phyloP scores from a whole-genome alignment of 164 flowering plant species.

The Aristolochia fimbriata region DNA sequence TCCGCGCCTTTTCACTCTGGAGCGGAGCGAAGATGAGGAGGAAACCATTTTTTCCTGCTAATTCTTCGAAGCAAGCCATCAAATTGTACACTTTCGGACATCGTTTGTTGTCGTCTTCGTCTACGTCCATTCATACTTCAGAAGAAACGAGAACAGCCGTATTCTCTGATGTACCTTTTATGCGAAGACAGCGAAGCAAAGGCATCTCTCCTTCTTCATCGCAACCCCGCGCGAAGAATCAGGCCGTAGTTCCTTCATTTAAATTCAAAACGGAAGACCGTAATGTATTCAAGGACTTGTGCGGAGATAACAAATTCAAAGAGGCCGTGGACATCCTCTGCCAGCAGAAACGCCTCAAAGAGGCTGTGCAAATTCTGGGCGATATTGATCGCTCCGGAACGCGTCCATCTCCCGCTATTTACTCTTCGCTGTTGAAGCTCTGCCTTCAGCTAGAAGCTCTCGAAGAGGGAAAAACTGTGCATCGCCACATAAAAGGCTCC shows the following conservation, averaged over 20 bases:
- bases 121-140: not conserved
- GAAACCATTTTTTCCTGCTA: not conserved
- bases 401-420: constrained; percentile 15
- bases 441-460: constrained; percentile 16
- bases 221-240: not conserved
- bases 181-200: not conserved
- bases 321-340: constrained; percentile 19
- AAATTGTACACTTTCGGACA: not conserved
- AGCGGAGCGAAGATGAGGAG: constrained; percentile 3
- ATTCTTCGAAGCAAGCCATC: not conserved
- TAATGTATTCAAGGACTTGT: constrained; percentile 3
- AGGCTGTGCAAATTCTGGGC: constrained; percentile 17
- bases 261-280: not conserved
- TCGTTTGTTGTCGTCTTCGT: not conserved
- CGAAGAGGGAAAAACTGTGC: constrained; percentile 18
- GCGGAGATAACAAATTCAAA: constrained; percentile 16
- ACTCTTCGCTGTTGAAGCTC: constrained; percentile 16
- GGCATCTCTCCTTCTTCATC: not conserved
- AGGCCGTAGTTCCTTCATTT: not conserved
- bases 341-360: constrained; percentile 15
- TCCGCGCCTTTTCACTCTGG: too few species aligned
- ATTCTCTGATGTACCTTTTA: not conserved
- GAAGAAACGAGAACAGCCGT: too few species aligned
- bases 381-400: constrained; percentile 11
- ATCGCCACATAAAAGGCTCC: constrained; percentile 11